Base-by-base conservation (phyloP, 177 flowering plant species). In the Telopea speciosissima region DNA sequence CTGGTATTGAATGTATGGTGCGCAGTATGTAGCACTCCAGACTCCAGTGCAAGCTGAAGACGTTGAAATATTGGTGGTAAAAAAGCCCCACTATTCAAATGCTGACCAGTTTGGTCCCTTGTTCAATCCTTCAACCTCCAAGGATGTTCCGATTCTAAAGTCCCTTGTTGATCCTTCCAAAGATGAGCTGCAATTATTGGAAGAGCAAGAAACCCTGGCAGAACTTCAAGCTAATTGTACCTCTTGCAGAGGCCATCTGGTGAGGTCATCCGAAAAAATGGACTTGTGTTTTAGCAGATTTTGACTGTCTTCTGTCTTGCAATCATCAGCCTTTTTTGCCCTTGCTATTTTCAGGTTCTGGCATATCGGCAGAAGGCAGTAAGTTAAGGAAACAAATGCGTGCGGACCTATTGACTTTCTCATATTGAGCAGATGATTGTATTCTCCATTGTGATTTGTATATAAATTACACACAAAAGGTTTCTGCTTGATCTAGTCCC, bases 11-110 rank as follows among this genome's bases (percentile, higher is more conserved):
- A 67, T 69, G 66, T 40, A n/a, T 40, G 65, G 62, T 76, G 0
- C 64, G 26, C 81, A 90, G 93, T 85, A 79, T 75, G 75, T 88
- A 45, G 86, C 96, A 64, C 78, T 71, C 65, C 85, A 88, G 72
- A 81, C 85, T 31, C 73, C 78, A 23, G 56, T 84, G 72, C 75
- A 80, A 80, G 83, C 86, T 3, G 79, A 79, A 54, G 88, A 89
- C 36, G 80, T 90, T 74, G 92, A 84, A 76, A 74, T 89, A 67
- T 67, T 84, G 67, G 65, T 79, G 65, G 80, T 79, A 2, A 82
- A 81, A 75, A 81, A 83, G 24, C 75, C 76, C 22, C 62, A 28
- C 21, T 33, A 19, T 31, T 21, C 21, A 62, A 21, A 19, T 28
- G 24, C 71, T 26, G 40, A 54, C 1, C 42, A 78, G 3, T 36